phyloP scores from a whole-genome alignment of 139 green algal genomes.

The Chlorella sp. region DNA sequence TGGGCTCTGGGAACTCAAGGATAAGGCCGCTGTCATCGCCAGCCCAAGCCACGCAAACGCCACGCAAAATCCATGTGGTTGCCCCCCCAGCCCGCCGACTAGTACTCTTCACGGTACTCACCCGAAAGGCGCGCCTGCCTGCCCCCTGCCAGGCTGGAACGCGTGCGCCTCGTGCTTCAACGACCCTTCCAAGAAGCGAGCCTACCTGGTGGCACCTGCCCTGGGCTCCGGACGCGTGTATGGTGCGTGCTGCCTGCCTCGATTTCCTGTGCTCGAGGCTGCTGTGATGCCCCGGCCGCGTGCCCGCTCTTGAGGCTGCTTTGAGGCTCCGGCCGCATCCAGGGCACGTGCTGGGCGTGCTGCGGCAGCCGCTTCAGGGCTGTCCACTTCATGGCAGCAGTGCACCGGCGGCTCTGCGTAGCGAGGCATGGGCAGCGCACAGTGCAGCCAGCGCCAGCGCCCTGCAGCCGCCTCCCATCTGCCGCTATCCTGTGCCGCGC shows the following conservation, averaged over 20 bases:
- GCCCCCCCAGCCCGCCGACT: no score
- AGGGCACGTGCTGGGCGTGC: neutral
- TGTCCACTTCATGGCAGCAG: no score
- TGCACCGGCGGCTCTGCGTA: neutral
- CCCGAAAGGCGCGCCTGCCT: no score
- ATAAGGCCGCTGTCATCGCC: no score
- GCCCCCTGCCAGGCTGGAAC: slow-evolving; percentile 89
- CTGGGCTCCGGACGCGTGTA: slow-evolving; percentile 47
- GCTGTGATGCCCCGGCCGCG: neutral
- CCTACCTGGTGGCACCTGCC: slow-evolving; percentile 71
- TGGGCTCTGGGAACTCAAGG: no score
- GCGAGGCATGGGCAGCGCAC: neutral
- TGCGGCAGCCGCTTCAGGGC: neutral
- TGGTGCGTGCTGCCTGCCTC: slow-evolving; percentile 24
- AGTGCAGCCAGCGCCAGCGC: no score
- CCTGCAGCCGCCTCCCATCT: no score
- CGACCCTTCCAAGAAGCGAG: slow-evolving; percentile 56
- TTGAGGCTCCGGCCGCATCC: neutral
- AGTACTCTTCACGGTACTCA: no score
- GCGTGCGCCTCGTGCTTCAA: slow-evolving; percentile 75
- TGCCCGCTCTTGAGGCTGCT: neutral
- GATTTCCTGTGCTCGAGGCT: neutral
- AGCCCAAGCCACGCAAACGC: no score
- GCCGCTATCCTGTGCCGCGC: no score
- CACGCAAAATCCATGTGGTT: no score